Conservation (phyloP, 176 grass and related monocot genomes). For the Calamus simplicifolius region DNA sequence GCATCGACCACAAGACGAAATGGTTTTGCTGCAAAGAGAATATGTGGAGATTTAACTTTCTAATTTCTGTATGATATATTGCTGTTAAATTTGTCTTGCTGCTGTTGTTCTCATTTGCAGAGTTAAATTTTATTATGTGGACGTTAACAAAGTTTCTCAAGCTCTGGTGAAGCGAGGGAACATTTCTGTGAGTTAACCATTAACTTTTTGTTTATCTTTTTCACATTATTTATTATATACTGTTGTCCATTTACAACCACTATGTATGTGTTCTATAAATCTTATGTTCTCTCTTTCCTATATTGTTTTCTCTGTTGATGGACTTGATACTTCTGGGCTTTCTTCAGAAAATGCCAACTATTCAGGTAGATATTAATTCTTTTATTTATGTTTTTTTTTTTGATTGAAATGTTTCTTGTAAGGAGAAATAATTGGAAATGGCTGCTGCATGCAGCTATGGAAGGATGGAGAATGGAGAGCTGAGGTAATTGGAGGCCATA, state of each 20-base stretch:
- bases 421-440: background rate
- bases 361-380: constrained; percentile 51
- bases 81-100: too few species aligned
- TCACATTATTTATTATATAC: too few species aligned
- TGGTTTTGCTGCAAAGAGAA: too few species aligned
- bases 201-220: too few species aligned
- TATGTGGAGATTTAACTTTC: too few species aligned
- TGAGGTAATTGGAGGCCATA: constrained; percentile 84
- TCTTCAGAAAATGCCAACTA: constrained; percentile 95
- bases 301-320: background rate
- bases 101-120: background rate
- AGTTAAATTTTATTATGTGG: constrained; percentile 66
- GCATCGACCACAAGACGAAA: too few species aligned
- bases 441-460: constrained; percentile 50
- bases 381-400: background rate
- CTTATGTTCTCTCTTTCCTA: too few species aligned
- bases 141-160: constrained; percentile 88
- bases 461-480: constrained; percentile 88
- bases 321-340: background rate
- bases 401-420: background rate
- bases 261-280: too few species aligned
- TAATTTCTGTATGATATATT: too few species aligned
- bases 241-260: too few species aligned
- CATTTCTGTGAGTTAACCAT: constrained; percentile 47
- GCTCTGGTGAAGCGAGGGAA: constrained; percentile 77